phyloP scores from a whole-genome alignment of 2,329 filamentous ascomycete species.

The Colletotrichum orchidophilum region DNA sequence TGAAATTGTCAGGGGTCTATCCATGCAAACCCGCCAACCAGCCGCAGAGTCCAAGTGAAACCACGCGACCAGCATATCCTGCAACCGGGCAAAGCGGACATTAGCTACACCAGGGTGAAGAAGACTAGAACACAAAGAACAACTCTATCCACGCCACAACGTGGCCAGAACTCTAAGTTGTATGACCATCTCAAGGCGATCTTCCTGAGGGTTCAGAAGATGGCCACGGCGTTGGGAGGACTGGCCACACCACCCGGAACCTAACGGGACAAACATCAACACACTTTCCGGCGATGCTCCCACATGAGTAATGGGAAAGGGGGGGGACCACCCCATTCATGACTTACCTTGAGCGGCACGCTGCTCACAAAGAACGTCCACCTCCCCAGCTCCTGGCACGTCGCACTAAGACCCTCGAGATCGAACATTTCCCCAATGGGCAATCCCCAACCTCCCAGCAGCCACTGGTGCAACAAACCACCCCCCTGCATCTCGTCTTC shows the following conservation, averaged over 20 bases:
- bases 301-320: neutral
- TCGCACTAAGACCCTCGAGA: conserved; percentile 48
- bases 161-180: neutral
- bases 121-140: neutral
- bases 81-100: neutral
- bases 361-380: conserved; percentile 54
- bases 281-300: neutral
- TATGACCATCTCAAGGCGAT: neutral
- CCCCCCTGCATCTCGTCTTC: conserved; percentile 34
- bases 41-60: neutral
- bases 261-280: conserved; percentile 31
- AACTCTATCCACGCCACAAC: neutral
- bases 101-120: neutral
- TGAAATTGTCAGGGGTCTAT: conserved; percentile 10
- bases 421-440: conserved; percentile 61
- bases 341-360: conserved; percentile 45
- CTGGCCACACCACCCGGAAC: conserved; percentile 49
- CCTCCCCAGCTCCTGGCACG: conserved; percentile 43
- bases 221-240: conserved; percentile 49
- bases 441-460: conserved; percentile 61
- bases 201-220: conserved; percentile 38
- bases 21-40: neutral
- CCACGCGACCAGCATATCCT: neutral
- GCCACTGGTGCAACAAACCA: conserved; percentile 47
- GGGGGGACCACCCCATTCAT: rapidly evolving